phyloP scores from a whole-genome alignment of 116 monocot species.

The Dioscorea cayenensis region DNA sequence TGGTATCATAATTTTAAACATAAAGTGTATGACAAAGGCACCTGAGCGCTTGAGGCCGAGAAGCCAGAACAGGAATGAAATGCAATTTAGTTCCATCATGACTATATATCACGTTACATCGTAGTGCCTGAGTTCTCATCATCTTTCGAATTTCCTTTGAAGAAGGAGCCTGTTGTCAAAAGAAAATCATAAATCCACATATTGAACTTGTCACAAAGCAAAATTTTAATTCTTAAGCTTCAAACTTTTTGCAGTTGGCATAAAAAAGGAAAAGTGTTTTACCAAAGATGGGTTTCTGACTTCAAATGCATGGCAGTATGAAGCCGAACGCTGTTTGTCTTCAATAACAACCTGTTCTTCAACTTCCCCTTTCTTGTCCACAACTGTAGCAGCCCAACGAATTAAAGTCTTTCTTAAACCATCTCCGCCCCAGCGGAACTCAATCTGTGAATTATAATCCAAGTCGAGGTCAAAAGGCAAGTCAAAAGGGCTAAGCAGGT shows the following conservation, averaged over 20 bases:
- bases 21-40: conserved; percentile 7
- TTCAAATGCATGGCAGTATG: conserved; percentile 76
- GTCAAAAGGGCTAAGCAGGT: conserved; percentile 40
- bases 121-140: conserved; percentile 86
- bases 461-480: conserved; percentile 66
- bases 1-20: too few species aligned
- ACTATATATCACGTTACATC: conserved; percentile 81
- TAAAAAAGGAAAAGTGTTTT: conserved; percentile 8
- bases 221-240: too few species aligned
- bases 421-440: conserved; percentile 97
- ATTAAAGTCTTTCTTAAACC: conserved; percentile 81
- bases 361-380: conserved; percentile 48
- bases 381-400: conserved; percentile 74
- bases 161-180: conserved; percentile 58
- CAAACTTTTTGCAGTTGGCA: too few species aligned
- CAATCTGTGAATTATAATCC: conserved; percentile 92
- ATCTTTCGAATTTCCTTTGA: conserved; percentile 73
- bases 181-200: conserved; percentile 2
- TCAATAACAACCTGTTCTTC: conserved; percentile 62
- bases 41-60: conserved; percentile 96
- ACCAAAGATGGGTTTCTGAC: conserved; percentile 68
- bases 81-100: conserved; percentile 76
- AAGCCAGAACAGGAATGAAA: conserved; percentile 89
- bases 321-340: conserved; percentile 65
- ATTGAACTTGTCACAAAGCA: not conserved